Evolutionary conservation across 75 land plant genomes (phyloP).

Genomic region (Selaginella moellendorffii): DNA sequence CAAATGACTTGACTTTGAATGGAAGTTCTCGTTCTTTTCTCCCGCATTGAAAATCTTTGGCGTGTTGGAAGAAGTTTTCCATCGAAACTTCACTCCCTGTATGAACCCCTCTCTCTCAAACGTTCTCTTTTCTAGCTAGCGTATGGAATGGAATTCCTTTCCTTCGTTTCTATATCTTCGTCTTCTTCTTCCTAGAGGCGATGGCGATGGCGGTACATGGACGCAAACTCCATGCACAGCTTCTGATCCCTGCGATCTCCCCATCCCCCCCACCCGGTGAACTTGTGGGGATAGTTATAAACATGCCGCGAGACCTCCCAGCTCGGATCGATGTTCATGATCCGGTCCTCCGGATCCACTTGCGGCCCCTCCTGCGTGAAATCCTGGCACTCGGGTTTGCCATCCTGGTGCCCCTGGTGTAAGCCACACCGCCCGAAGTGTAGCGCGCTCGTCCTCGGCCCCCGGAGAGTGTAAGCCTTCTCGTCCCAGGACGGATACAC

Average conservation of each 20-base stretch:
- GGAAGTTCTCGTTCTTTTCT: no score
- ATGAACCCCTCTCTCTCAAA: no score
- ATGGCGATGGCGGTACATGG: conserved; percentile 62
- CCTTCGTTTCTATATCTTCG: no score
- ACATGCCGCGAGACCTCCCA: conserved; percentile 39
- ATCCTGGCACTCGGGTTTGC: conserved; percentile 38
- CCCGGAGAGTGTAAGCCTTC: conserved; percentile 58
- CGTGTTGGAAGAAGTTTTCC: no score
- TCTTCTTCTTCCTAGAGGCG: no score
- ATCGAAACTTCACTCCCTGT: no score
- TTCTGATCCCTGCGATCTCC: conserved; percentile 65
- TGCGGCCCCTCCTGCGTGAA: conserved; percentile 29
- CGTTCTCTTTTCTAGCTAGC: no score
- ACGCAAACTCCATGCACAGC: conserved; percentile 65
- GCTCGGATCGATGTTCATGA: conserved; percentile 45
- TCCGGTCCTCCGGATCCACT: conserved; percentile 39
- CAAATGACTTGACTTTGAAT: no score
- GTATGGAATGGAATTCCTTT: no score
- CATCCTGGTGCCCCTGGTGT: conserved; percentile 70
- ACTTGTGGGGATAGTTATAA: conserved; percentile 48
- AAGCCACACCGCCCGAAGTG: conserved; percentile 96
- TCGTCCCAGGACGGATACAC: conserved; percentile 75
- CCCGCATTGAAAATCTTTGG: no score
- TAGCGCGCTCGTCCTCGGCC: conserved; percentile 67
- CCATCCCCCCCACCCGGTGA: conserved; percentile 99